Percentiles rank a stretch among this genome's conserved stretches.
Conservation (phyloP, 1,284 basidiomycete genomes). For the Gomphus bonarii region DNA sequence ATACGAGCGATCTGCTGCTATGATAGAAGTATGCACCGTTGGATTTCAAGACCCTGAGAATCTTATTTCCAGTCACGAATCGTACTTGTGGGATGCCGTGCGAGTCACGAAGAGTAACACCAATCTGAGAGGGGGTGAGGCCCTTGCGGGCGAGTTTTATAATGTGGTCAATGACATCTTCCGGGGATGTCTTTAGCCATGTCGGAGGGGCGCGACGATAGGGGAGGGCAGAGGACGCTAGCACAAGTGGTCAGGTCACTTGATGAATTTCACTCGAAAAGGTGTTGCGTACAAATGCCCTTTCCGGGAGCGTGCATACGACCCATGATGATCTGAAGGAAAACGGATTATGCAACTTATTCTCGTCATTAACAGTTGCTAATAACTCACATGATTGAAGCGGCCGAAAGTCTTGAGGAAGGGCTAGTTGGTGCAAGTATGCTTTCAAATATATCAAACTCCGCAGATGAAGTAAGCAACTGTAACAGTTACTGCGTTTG, state of each 20-base stretch:
- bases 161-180: constrained; percentile 95
- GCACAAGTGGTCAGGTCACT: constrained; percentile 7
- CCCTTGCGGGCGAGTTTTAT: constrained; percentile 97
- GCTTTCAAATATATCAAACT: constrained; percentile 3
- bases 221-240: constrained; percentile 93
- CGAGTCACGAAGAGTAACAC: constrained; percentile 96
- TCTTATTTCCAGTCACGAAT: constrained; percentile 99
- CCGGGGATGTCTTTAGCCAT: constrained; percentile 95
- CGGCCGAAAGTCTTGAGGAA: constrained; percentile 9
- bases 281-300: constrained; percentile 75
- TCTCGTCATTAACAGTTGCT: not conserved
- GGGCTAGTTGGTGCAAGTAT: not conserved
- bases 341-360: not conserved
- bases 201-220: constrained; percentile 92
- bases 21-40: constrained; percentile 50
- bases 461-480: constrained; percentile 11
- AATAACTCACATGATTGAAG: constrained; percentile 8
- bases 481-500: constrained; percentile 5
- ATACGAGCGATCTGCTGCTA: not conserved
- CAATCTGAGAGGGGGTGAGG: constrained; percentile 95
- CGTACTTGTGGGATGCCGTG: constrained; percentile 97
- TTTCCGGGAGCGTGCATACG: constrained; percentile 98
- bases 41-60: constrained; percentile 95
- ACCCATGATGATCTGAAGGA: constrained; percentile 54
- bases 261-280: constrained; percentile 3